Evolutionary conservation across 2,329 filamentous ascomycete species (phyloP).

Genomic region (Tolypocladium pustulatum): DNA sequence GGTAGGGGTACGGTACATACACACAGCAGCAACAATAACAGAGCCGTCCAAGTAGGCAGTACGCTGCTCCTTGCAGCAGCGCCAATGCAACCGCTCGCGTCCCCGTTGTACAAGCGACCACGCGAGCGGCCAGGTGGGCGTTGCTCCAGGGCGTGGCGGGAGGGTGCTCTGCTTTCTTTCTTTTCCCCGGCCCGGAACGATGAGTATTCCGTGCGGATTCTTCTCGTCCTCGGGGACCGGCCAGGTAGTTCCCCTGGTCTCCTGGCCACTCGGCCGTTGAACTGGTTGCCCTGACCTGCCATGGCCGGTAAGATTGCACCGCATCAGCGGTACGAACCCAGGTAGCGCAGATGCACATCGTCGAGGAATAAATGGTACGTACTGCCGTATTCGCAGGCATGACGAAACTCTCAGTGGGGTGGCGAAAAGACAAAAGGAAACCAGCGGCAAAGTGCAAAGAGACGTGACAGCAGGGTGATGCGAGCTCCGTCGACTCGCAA

Average conservation of each 20-base stretch:
- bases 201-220: background rate
- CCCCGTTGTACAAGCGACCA: background rate
- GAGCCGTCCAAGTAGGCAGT: background rate
- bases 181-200: background rate
- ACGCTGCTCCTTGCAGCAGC: background rate
- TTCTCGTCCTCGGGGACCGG: background rate
- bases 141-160: background rate
- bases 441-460: background rate
- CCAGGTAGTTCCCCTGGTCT: background rate
- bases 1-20: background rate
- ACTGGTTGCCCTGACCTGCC: background rate
- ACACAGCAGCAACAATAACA: background rate
- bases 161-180: background rate
- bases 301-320: background rate
- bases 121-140: background rate
- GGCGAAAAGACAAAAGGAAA: conserved; percentile 5
- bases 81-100: background rate
- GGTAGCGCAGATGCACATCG: background rate
- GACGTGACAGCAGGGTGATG: background rate
- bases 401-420: conserved; percentile 1
- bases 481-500: background rate
- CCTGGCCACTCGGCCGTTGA: background rate
- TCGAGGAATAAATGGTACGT: background rate
- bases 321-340: background rate
- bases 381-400: background rate